Evolutionary conservation across 345 rosid genomes (phyloP).

Genomic region (Syzygium oleosum): DNA sequence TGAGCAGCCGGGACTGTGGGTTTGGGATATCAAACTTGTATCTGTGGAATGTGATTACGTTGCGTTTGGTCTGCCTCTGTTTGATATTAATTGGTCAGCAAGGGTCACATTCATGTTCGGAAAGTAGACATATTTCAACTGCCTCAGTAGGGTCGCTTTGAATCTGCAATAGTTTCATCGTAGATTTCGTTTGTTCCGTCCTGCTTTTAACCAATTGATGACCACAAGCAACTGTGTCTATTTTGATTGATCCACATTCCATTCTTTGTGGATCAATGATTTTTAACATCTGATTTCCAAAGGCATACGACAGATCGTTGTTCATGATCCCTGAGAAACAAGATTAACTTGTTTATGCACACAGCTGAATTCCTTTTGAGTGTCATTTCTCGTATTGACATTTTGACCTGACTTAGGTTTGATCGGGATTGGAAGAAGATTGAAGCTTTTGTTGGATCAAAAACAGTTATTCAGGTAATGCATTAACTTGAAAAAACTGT

Average conservation of each 20-base stretch:
- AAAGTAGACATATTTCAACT: neutral
- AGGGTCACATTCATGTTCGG: neutral
- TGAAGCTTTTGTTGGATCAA: conserved; percentile 92
- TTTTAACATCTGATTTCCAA: neutral
- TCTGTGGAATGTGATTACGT: neutral
- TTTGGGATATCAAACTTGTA: neutral
- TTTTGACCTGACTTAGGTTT: conserved; percentile 31
- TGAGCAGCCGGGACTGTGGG: neutral
- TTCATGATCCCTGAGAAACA: neutral
- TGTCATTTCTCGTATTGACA: neutral
- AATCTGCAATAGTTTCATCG: neutral
- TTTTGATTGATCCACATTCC: neutral
- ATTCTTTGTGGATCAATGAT: neutral
- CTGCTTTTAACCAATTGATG: neutral
- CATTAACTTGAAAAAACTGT: neutral
- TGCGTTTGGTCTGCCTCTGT: neutral
- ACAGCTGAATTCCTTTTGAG: neutral
- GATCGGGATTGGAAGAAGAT: conserved; percentile 99
- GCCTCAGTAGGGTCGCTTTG: neutral
- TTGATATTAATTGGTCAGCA: neutral
- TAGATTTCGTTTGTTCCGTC: neutral
- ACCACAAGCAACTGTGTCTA: neutral
- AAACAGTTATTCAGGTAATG: conserved; percentile 85
- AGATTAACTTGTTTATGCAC: neutral
- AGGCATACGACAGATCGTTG: neutral